phyloP scores from a whole-genome alignment of 129 eudicot genomes.

The Cynara cardunculus region DNA sequence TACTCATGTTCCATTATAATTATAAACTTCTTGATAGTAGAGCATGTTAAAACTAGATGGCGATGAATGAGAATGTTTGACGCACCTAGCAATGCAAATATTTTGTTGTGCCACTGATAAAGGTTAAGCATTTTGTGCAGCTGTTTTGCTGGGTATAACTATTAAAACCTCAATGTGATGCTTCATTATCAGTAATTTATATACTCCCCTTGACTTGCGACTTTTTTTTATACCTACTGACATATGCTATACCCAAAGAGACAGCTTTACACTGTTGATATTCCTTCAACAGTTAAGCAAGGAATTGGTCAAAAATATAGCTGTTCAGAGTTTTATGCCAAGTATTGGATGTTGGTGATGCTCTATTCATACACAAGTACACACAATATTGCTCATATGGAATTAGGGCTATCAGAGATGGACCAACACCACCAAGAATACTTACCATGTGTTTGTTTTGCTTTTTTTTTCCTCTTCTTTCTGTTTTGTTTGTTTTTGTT shows the following conservation, averaged over 20 bases:
- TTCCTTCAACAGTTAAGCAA: background rate
- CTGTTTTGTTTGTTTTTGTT: background rate
- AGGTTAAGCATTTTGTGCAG: constrained; percentile 1
- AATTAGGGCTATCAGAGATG: background rate
- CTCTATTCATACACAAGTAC: background rate
- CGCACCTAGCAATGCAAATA: constrained; percentile 6
- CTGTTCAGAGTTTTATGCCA: background rate
- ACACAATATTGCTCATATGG: background rate
- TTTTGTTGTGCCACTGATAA: background rate
- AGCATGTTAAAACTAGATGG: background rate
- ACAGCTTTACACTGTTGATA: background rate
- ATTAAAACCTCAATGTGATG: constrained; percentile 4
- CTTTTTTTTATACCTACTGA: background rate
- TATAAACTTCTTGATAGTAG: constrained; percentile 7
- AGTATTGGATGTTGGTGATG: background rate
- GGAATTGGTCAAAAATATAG: background rate
- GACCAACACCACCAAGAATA: background rate
- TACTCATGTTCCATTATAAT: background rate
- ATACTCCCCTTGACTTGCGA: background rate
- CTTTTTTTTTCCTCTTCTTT: background rate
- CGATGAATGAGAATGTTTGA: constrained; percentile 6
- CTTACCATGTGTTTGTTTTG: background rate
- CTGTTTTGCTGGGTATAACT: background rate
- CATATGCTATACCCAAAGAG: background rate
- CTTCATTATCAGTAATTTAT: background rate